phyloP scores from a whole-genome alignment of 495 filamentous ascomycete species.

The Mycothermus thermophilus region DNA sequence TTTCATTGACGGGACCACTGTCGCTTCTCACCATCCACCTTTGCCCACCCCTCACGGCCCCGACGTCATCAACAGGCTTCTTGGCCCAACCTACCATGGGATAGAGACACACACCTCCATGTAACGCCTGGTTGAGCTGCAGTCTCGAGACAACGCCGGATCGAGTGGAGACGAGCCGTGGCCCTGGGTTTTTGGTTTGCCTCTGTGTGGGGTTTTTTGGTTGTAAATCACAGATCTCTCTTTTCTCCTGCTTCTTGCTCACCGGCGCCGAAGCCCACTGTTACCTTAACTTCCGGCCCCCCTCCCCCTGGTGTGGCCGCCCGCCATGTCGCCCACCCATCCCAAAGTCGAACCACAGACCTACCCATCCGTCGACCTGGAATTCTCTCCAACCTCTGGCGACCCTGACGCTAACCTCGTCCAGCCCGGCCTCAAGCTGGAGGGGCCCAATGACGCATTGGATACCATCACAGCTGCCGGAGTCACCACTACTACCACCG shows the following conservation, averaged over 20 bases:
- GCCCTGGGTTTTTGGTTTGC: slow-evolving; percentile 7
- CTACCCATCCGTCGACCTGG: slow-evolving; percentile 16
- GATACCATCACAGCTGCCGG: slow-evolving; percentile 18
- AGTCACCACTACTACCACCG: too few species aligned
- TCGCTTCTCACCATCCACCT: too few species aligned
- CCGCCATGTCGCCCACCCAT: slow-evolving; percentile 19
- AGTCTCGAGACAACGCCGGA: slow-evolving; percentile 10
- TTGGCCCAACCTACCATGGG: slow-evolving; percentile 14
- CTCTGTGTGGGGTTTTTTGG: slow-evolving; percentile 12
- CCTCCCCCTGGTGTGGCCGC: not conserved
- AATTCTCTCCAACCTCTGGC: slow-evolving; percentile 14
- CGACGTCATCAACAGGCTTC: not conserved
- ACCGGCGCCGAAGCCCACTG: not conserved
- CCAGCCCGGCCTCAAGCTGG: slow-evolving; percentile 19
- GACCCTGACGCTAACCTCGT: slow-evolving; percentile 10
- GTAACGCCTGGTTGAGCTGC: slow-evolving; percentile 5
- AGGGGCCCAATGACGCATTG: slow-evolving; percentile 14
- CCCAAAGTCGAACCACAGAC: slow-evolving; percentile 10
- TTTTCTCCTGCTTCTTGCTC: slow-evolving; percentile 1
- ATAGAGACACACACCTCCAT: slow-evolving; percentile 9
- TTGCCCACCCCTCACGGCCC: not conserved
- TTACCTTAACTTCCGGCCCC: too few species aligned
- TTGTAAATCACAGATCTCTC: too few species aligned
- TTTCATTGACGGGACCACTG: too few species aligned
- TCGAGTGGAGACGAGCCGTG: slow-evolving; percentile 12